These are phyloP conservation scores for Tolypocladium inflatum DNA, from an alignment of 2,329 filamentous ascomycete species.

Conservation along the genomic window DNA sequence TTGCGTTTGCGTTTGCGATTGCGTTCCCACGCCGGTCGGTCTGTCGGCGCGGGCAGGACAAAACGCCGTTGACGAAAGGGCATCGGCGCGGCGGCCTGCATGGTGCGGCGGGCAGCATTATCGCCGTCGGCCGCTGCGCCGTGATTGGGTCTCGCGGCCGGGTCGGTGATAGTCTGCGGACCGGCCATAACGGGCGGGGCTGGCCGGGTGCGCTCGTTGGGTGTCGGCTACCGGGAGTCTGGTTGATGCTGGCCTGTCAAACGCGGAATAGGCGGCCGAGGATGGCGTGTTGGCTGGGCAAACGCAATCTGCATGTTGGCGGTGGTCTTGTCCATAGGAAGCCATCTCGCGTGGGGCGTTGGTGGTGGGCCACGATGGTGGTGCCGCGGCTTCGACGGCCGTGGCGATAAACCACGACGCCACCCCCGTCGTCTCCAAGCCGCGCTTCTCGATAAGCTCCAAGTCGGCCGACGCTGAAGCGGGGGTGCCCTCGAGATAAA, in stretches of 20 bases:
- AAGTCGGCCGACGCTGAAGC: not conserved
- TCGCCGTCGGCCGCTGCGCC: constrained; percentile 1
- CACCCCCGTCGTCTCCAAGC: not conserved
- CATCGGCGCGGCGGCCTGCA: not conserved
- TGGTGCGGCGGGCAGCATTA: not conserved
- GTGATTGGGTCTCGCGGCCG: not conserved
- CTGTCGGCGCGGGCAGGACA: constrained; percentile 3
- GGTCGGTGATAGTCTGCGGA: not conserved
- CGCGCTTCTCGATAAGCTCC: no score
- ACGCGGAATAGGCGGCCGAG: not conserved
- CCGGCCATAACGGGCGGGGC: not conserved
- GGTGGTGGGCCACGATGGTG: not conserved
- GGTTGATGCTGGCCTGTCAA: not conserved
- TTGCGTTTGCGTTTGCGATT: not conserved
- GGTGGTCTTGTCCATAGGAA: not conserved
- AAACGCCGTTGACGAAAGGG: constrained; percentile 1
- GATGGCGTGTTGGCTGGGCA: not conserved
- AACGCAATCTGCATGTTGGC: not conserved
- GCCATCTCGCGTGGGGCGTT: not conserved
- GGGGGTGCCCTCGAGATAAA: not conserved
- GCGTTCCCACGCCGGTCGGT: not conserved
- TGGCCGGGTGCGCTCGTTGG: not conserved
- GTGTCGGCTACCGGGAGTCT: not conserved
- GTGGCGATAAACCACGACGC: no score
- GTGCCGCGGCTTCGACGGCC: not conserved